Evolutionary conservation across 495 filamentous ascomycete species (phyloP), one percentile per base, ranked within the genome.

Genomic region (Xylaria flabelliformis): DNA sequence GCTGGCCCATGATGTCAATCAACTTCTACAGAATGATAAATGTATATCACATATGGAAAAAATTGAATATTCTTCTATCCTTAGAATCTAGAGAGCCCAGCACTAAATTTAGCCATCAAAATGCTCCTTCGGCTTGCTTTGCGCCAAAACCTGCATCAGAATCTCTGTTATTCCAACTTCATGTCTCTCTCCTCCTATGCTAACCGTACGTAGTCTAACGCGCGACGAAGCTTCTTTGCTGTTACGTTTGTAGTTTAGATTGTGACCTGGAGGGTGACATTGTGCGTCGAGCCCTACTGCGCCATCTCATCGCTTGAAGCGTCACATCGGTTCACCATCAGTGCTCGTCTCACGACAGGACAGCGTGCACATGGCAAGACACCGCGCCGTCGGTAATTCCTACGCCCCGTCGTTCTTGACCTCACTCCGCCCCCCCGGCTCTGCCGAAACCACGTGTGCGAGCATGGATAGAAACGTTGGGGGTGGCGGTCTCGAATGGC

Each of bases 361-460:
- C 13, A 59, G 9, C 12, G 6, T n/a, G 10, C 58, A 61, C 34
- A 67, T 67, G 65, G 65, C 65, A 67, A 67, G 65, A 41, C 34
- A 42, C 65, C 65, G 65, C 65, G 65, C 10, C 34, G 3, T 55
- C 65, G 65, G 65, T 19, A 67, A 21, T 21, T 21, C 65, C 34
- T 44, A 2, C 8, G 46, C 19, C 65, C 64, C 29, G 24, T 19
- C 29, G 6, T 67, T n/a, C 65, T 44, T 1, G 32, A 10, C 48
- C 48, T 29, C 36, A 15, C 13, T 64, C 64, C 64, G 44, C 44
- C 63, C 61, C 46, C 7, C 42, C 64, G 46, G 53, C 32, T 66
- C 24, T 66, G 46, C 65, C 65, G 48, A 67, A 32, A 41, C 29
- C 65, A 67, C 65, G 65, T 56, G 65, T 51, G 19, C 50, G 48